Conservation (phyloP, 2,329 filamentous ascomycete genomes). For the Tolypocladium paradoxum region DNA sequence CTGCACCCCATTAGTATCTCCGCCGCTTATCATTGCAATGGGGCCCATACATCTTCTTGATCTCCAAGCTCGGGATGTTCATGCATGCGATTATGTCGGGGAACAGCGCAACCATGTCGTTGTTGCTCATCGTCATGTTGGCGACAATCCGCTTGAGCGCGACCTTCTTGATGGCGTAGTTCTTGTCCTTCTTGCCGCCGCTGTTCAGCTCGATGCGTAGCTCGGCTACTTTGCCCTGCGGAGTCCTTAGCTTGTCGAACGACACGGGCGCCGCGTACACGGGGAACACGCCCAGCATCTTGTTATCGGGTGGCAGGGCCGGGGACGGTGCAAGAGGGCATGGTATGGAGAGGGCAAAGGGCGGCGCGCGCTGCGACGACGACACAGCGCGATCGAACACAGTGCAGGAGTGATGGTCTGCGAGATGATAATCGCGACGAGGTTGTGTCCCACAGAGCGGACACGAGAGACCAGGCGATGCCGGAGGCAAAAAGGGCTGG, state of each 20-base stretch:
- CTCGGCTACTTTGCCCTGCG: conserved; percentile 97
- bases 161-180: conserved; percentile 89
- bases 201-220: conserved; percentile 87
- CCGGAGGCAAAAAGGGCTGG: conserved; percentile 5
- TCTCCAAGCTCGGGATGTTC: conserved; percentile 87
- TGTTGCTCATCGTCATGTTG: conserved; percentile 99
- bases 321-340: neutral
- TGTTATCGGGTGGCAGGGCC: neutral
- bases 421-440: neutral
- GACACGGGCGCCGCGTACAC: conserved; percentile 37
- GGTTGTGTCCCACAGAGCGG: neutral
- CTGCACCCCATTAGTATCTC: conserved; percentile 32
- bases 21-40: conserved; percentile 13
- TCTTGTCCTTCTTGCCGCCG: conserved; percentile 97
- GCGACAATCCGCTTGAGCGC: conserved; percentile 98
- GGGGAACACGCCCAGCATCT: conserved; percentile 36
- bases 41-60: conserved; percentile 85
- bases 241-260: conserved; percentile 39
- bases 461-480: neutral
- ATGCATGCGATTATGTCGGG: conserved; percentile 93
- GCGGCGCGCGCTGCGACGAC: neutral
- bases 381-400: neutral
- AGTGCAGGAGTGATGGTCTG: neutral
- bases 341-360: neutral
- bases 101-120: conserved; percentile 96